Evolutionary conservation across 2,329 filamentous ascomycete species (phyloP), one percentile per base, ranked within the genome.

Genomic region (Raffaelea albimanens): DNA sequence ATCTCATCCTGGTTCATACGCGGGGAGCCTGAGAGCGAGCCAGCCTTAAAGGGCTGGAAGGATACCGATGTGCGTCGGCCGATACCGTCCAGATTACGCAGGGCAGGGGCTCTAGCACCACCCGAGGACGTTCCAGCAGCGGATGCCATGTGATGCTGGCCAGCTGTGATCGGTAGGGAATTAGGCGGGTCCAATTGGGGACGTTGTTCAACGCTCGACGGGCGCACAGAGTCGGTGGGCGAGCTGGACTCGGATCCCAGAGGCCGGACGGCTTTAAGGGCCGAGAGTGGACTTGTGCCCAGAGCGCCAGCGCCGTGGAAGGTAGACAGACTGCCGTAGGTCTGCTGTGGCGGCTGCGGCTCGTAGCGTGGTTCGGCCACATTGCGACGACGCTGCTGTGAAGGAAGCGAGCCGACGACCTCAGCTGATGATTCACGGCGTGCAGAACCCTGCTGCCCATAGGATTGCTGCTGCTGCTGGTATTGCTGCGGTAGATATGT

Each of bases 31-130:
- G 90, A 95, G n/a, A 97, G 71, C 2, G 91, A 94, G 11, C 91
- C 91, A 14, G 90, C 87, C 65, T 98, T 98, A 71, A 98, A 98
- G 0, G 91, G 90, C 57, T 94, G 87, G 58, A 96, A 95, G 1
- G 87, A 94, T 20, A 95, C 79, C 0, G 88, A 96, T 7, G 86
- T 83, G 46, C 88, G 80, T 56, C 89, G 78, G 46, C 74, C 74
- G 43, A 75, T 58, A 20, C 68, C 70, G 40, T 85, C 79, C 38
- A 69, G 64, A 14, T 65, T 67, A 44, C 71, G 70, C 38, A 70
- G 51, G 1, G 63, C 55, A 64, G 65, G 22, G 66, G 57, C 36
- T 29, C 51, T 31, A 11, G 51, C 48, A 18, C 41, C 16, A 9
- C 38, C 43, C 2, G 44, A 36, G 8, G 21, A 36, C 1, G 44